Percentiles rank a stretch among this genome's conserved stretches.
phyloP scores from a whole-genome alignment of 371 early-diverging fungal species.

The Globomyces sp. region DNA sequence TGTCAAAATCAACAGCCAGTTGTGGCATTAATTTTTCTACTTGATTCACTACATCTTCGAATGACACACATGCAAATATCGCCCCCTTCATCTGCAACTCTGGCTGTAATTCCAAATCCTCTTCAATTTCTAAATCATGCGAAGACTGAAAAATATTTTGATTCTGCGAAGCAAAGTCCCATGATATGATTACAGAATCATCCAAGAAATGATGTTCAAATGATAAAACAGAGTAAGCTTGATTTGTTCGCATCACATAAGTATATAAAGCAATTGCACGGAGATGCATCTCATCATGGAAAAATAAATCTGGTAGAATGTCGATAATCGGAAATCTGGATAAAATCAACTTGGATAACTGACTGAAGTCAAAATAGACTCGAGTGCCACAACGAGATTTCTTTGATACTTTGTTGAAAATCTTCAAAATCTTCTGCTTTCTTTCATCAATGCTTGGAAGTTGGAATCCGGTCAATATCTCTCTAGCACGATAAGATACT shows the following conservation, averaged over 20 bases:
- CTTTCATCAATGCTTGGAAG: slow-evolving; percentile 92
- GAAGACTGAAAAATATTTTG: neutral
- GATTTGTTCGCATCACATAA: slow-evolving; percentile 92
- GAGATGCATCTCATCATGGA: slow-evolving; percentile 74
- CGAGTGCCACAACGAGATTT: slow-evolving; percentile 3
- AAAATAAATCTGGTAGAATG: slow-evolving; percentile 92
- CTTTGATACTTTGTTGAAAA: slow-evolving; percentile 73
- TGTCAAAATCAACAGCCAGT: neutral
- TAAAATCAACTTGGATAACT: slow-evolving; percentile 84
- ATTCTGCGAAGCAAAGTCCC: slow-evolving; percentile 43
- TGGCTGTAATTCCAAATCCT: neutral
- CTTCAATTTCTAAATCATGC: neutral
- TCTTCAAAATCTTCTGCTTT: slow-evolving; percentile 75
- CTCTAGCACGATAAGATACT: slow-evolving; percentile 91
- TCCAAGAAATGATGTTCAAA: slow-evolving; percentile 38
- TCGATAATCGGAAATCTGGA: slow-evolving; percentile 95
- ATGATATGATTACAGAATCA: slow-evolving; percentile 37
- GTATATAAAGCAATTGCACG: slow-evolving; percentile 90
- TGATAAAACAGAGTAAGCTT: slow-evolving; percentile 76
- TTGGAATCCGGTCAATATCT: slow-evolving; percentile 88
- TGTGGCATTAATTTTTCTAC: neutral
- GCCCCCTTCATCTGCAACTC: slow-evolving; percentile 4
- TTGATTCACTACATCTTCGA: slow-evolving; percentile 9
- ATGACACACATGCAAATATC: neutral
- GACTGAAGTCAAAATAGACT: slow-evolving; percentile 56